A percentile compares a stretch with the other conserved stretches of the same genome.
These are phyloP conservation scores for Metarhizium humberi DNA, from an alignment of 2,329 filamentous ascomycete genomes.

Conservation along the genomic window DNA sequence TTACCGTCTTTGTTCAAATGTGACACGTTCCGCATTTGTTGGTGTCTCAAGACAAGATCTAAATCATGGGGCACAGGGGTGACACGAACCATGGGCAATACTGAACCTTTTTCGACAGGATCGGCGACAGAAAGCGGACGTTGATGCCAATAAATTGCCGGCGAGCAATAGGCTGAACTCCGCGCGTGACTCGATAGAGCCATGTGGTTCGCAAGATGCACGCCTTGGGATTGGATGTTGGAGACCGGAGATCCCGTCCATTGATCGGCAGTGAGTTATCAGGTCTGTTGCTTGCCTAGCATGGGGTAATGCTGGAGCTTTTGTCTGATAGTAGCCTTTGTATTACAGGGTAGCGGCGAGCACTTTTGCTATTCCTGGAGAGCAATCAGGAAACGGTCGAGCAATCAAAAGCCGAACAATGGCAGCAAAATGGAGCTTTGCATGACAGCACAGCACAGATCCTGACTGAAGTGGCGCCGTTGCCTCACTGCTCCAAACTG, in stretches of 20 bases:
- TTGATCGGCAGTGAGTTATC: background rate
- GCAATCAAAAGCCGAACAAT: background rate
- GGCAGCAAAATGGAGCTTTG: background rate
- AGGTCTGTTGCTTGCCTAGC: too few relatives aligned
- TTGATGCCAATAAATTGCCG: background rate
- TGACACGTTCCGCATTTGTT: background rate
- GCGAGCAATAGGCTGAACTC: too few relatives aligned
- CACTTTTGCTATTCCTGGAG: background rate
- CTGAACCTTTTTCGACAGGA: background rate
- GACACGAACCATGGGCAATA: background rate
- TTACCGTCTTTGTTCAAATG: background rate
- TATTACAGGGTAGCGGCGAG: background rate
- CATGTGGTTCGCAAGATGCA: background rate
- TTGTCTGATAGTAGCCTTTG: background rate
- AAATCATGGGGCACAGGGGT: background rate
- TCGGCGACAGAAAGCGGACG: background rate
- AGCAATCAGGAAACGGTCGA: background rate
- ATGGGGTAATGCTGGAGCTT: background rate
- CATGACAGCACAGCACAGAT: background rate
- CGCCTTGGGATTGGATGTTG: background rate
- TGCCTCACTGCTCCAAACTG: background rate
- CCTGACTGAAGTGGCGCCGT: background rate
- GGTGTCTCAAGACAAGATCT: background rate
- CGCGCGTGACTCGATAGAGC: background rate
- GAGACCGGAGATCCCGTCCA: conserved; percentile 1